Percentiles rank a stretch among this genome's conserved stretches.
phyloP scores from a whole-genome alignment of 495 filamentous ascomycete species.

The Neurospora sp. region DNA sequence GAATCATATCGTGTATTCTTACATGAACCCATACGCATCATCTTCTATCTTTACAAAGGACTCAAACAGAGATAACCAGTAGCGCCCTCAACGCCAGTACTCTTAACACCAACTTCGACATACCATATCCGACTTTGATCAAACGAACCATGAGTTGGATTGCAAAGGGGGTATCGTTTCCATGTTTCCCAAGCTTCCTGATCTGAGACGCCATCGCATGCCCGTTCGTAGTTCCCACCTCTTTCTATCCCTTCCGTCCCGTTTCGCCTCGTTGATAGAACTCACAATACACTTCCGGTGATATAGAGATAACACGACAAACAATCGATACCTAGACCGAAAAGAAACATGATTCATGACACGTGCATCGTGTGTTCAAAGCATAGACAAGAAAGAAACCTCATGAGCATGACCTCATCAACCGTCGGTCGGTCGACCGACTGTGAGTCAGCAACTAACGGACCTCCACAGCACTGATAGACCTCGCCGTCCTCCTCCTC shows the following conservation, averaged over 20 bases:
- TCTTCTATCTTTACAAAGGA: neutral
- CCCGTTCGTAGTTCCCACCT: neutral
- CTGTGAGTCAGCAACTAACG: constrained; percentile 11
- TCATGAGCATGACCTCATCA: neutral
- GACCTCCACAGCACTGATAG: constrained; percentile 14
- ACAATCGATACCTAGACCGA: neutral
- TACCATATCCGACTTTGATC: neutral
- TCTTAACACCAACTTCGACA: neutral
- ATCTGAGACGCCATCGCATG: neutral
- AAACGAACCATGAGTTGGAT: neutral
- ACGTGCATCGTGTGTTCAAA: neutral
- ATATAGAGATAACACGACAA: neutral
- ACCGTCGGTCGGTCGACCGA: neutral
- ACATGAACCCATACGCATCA: neutral
- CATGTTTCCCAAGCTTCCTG: neutral
- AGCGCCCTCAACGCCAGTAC: neutral
- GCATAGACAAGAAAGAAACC: neutral
- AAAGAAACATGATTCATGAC: neutral
- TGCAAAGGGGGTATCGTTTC: neutral
- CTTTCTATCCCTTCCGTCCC: neutral
- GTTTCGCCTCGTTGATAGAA: neutral
- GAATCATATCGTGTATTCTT: neutral
- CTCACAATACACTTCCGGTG: neutral
- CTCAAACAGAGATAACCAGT: neutral
- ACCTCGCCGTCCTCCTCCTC: constrained; percentile 18